These are phyloP conservation scores for Gliomastix tumulicola DNA, from an alignment of 2,329 filamentous ascomycete genomes.

Conservation along the genomic window DNA sequence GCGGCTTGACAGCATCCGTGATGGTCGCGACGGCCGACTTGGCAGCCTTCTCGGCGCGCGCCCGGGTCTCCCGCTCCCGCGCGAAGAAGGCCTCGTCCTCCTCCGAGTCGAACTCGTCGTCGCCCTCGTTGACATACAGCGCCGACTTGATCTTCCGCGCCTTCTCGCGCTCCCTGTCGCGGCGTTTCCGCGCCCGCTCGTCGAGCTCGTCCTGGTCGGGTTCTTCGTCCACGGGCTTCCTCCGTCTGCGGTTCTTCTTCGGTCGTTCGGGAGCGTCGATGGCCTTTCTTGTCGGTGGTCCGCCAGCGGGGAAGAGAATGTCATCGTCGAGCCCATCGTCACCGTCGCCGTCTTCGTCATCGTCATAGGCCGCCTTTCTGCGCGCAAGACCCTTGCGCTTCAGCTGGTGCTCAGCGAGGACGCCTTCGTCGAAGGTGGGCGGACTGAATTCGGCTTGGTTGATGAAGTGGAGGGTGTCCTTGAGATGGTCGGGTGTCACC, in stretches of 20 bases:
- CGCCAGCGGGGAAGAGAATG: constrained; percentile 62
- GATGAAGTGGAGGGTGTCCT: constrained; percentile 64
- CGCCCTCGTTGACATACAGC: constrained; percentile 72
- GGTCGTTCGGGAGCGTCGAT: constrained; percentile 52
- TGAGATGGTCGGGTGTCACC: constrained; percentile 57
- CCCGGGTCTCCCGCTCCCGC: constrained; percentile 55
- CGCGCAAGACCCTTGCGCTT: constrained; percentile 56
- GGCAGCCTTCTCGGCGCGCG: constrained; percentile 36
- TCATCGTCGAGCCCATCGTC: constrained; percentile 33
- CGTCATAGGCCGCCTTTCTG: constrained; percentile 59
- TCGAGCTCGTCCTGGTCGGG: constrained; percentile 57
- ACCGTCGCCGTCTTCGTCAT: constrained; percentile 58
- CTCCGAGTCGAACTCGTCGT: constrained; percentile 83
- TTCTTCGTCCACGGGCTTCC: constrained; percentile 38
- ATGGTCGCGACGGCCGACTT: constrained; percentile 8
- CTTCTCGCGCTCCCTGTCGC: constrained; percentile 69
- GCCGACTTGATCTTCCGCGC: constrained; percentile 76
- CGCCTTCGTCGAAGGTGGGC: constrained; percentile 68
- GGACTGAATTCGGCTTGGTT: constrained; percentile 73
- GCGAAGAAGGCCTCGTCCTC: constrained; percentile 67
- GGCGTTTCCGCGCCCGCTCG: constrained; percentile 53
- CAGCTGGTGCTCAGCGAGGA: constrained; percentile 71
- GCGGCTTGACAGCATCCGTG: neutral
- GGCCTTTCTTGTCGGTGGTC: constrained; percentile 50
- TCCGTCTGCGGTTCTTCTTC: constrained; percentile 31